Evolutionary conservation across 345 rosid genomes (phyloP), one percentile per base, ranked within the genome.

Genomic region (Sisymbrium irio): DNA sequence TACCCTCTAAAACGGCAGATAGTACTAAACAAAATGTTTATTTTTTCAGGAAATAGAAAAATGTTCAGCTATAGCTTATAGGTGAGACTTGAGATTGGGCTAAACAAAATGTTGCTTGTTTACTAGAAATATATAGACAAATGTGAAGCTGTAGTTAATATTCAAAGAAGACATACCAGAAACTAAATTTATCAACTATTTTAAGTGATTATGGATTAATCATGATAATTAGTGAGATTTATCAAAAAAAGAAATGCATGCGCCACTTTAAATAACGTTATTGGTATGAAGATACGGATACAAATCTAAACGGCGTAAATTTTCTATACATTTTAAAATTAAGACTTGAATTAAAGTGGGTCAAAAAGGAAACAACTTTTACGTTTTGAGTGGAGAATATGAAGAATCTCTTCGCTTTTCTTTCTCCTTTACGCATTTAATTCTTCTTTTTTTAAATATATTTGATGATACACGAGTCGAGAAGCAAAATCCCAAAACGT

Each of bases 311-410:
- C 68, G 73, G 78, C 67, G 61, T 30, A 62, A 67, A 1, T 40
- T 57, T 59, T 42, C 51, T 65, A 57, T 74, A 58, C 72, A 65
- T 22, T 64, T 33, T 47, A 45, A 22, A 55, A 64, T n/a, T 6
- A 30, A 14, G 44, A 41, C 17, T 25, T 40, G 12, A 73, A 66
- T 47, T 17, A 75, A 67, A 60, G 73, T 60, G 28, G 57, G 69
- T 75, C 74, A 67, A 66, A 75, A 57, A 65, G 20, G 37, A 65
- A 67, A 50, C 54, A 67, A 60, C 30, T n/a, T 73, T 55, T 45
- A 46, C 59, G 50, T 22, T 25, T 67, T 50, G 46, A 61, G 74
- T 75, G 79, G 79, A 68, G 74, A 68, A 75, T 74, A 56, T 50
- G 51, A 75, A 58, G 67, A 56, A 66, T 59, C 35, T 67, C 67